Base-by-base conservation (phyloP, 2,329 filamentous ascomycete genomes). In the Sarocladium strictum region DNA sequence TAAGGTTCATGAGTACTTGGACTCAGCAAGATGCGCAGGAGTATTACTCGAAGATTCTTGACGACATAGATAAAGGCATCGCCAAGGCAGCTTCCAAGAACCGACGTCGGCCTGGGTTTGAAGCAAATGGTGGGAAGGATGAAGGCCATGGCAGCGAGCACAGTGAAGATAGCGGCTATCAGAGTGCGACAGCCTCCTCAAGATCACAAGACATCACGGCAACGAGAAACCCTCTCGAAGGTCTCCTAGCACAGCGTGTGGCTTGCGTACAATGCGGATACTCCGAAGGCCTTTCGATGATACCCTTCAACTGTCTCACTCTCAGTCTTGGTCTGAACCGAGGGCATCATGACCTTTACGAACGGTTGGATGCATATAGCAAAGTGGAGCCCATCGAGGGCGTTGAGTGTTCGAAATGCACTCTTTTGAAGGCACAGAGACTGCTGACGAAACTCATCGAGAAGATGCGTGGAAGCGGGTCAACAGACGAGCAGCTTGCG, bases 1-100 rank as follows among this genome's bases (percentile, higher is more conserved):
- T 97, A 45, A 96, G 96, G 70, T 92, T 86, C 10, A 95, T 97
- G 86, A 93, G 87, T 69, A 96, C 89, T 27, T 96, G 89, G 83
- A 89, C 95, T 61, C 94, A 97, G 67, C 94, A 99, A 70, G 94
- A 99, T 71, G 94, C 94, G 4, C 94, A 97, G 66, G 94, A 99
- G 69, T 99, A 97, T 68, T 97, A 89, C 63, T 93, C 90, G 15
- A 95, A 93, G 64, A 78, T 99, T 14, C 70, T 97, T 49, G 90
- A 93, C 60, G 86, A 92, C 62, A 76, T 96, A 26, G 90, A 97
- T 63, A 87, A 86, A 63, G 90, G 95, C 64, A 76, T 90, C 38
- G 73, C 76, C 19, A 79, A 77, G 60, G 77, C 77, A 45, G 63
- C 69, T 17, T 63, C 67, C 5, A 59, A 56, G 21, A 54, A 55